Evolutionary conservation across 2,329 filamentous ascomycete genomes (phyloP), one percentile per base, ranked within the genome.

Genomic region (Pseudocercospora ulei): DNA sequence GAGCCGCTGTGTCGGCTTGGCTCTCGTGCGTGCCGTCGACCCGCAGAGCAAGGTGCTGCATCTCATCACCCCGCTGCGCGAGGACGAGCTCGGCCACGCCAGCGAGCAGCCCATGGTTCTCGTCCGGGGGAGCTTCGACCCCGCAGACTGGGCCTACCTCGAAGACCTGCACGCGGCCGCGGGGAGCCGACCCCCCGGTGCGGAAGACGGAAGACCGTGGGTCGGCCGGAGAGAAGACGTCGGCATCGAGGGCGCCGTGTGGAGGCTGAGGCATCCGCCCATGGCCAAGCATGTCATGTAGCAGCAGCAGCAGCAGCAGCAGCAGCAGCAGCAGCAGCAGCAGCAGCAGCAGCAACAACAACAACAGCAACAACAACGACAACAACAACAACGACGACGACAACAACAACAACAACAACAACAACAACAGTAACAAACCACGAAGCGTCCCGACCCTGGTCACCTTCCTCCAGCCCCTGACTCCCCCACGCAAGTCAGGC

Each of bases 1-100:
- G 51, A 80, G 75, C 0, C 65, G 65, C 13, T 68, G 73, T 8
- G 58, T 84, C 3, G 80, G 80, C 1, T 64, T 82, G 1, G 80
- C 73, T 0, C 65, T 88, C 5, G 60, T 90, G n/a, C 72, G 80
- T 1, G 80, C 76, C 3, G 75, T 87, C 41, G 78, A 87, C 53
- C 53, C 62, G 0, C 55, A 60, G 13, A 66, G 61, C 1, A 63
- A 67, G 3, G 56, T 66, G 4, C 60, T 88, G 3, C 77, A 85
- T 42, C 53, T 88, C 1, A 55, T 86, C 1, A 80, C 78, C 0
- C 80, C 82, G 0, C 64, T 78, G 1, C 47, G 57, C 4, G 52
- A 59, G 17, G 56, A 20, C 4, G 44, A 56, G 7, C 49, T 57
- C 9, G 47, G 43, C 3, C 26, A 14, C 2, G 35, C 56, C 14